Evolutionary conservation across 179 eudicot genomes (phyloP).

Genomic region (Sideroxylon spinosum): DNA sequence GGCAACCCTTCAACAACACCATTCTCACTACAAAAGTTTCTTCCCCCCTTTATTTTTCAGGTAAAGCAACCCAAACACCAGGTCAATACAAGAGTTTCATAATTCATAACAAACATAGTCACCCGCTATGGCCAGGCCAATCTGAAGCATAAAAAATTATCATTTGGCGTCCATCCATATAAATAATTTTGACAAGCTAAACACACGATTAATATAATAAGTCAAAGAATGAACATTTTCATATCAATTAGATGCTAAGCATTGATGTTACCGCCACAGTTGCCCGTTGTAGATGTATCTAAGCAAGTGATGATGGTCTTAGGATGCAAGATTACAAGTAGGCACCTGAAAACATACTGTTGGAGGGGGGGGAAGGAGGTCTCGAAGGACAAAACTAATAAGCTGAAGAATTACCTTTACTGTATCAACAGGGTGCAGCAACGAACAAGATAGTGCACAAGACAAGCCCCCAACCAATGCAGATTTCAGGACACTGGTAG

Average conservation of each 20-base stretch:
- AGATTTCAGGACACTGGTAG: slow-evolving; percentile 79
- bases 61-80: neutral
- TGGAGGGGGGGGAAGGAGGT: neutral
- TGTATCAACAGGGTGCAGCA: slow-evolving; percentile 88
- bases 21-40: no score
- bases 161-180: neutral
- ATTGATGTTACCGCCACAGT: no score
- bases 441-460: slow-evolving; percentile 76
- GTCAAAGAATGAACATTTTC: neutral
- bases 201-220: neutral
- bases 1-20: no score
- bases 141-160: neutral
- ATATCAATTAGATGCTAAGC: neutral
- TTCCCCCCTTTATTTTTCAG: neutral
- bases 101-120: neutral
- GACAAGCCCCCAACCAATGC: slow-evolving; percentile 94
- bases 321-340: no score
- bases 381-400: neutral
- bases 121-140: neutral
- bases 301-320: no score
- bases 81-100: neutral
- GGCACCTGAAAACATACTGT: neutral
- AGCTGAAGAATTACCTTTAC: slow-evolving; percentile 52
- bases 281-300: no score
- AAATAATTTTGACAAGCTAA: neutral